phyloP scores from a whole-genome alignment of 108 stramenopile genomes.

The Pseudonitzschia pungens region DNA sequence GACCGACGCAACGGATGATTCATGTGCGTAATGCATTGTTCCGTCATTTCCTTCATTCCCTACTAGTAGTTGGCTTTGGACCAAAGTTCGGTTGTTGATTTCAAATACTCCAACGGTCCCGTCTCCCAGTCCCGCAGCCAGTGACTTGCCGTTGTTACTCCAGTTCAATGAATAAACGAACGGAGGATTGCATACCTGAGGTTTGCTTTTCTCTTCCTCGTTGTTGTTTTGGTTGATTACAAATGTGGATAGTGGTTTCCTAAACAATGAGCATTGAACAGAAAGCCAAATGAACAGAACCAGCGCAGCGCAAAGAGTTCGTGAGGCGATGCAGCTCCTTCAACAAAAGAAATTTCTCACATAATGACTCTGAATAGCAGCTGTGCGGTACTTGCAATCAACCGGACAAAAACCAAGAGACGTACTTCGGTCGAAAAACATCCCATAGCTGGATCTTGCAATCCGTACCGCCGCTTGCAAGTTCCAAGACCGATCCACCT shows the following conservation, averaged over 20 bases:
- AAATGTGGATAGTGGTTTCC: slow-evolving; percentile 41
- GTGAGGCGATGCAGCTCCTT: background rate
- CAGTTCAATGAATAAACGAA: slow-evolving; percentile 77
- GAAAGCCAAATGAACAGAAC: background rate
- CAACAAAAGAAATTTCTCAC: background rate
- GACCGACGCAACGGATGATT: slow-evolving; percentile 65
- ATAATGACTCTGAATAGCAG: no score
- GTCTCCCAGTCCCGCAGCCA: slow-evolving; percentile 79
- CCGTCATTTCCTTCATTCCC: slow-evolving; percentile 9
- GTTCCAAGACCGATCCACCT: slow-evolving; percentile 25
- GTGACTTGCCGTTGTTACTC: slow-evolving; percentile 58
- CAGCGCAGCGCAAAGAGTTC: no score
- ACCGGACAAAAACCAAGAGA: background rate
- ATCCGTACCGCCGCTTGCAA: slow-evolving; percentile 79
- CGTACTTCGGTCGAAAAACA: slow-evolving; percentile 45
- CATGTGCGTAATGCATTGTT: slow-evolving; percentile 44
- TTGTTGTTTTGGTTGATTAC: slow-evolving; percentile 20
- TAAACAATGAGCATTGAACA: background rate
- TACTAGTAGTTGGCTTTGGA: slow-evolving; percentile 45
- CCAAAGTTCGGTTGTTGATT: slow-evolving; percentile 45
- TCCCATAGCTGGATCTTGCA: slow-evolving; percentile 79
- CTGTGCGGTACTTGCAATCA: no score
- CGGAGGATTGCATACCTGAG: slow-evolving; percentile 85
- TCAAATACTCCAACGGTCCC: slow-evolving; percentile 50
- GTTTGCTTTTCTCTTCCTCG: slow-evolving; percentile 17